Base-by-base conservation (phyloP, 2,329 filamentous ascomycete genomes). In the Thelonectria olida region DNA sequence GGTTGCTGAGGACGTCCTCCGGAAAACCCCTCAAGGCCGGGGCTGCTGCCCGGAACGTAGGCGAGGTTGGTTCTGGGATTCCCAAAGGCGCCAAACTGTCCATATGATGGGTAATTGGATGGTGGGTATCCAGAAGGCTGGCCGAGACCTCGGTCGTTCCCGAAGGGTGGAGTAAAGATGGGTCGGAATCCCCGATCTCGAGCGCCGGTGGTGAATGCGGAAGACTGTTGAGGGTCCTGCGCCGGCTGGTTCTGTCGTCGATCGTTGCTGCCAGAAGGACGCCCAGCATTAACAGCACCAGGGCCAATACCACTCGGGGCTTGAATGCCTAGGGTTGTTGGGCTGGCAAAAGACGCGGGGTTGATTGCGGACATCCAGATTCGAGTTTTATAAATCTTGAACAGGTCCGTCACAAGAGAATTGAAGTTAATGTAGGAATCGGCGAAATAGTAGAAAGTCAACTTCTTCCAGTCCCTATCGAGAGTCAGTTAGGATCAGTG, bases 291-390 rank as follows among this genome's bases (percentile, higher is more conserved):
- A n/a, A 92, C 84, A 22, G 88, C 87, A 22, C 88, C 89, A 8
- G 88, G 87, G 0, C 88, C 87, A 68, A 91, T 84, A 25, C 86
- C 86, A 64, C 88, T 89, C 2, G 90, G 88, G 2, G 89, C 88
- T 74, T 90, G 89, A 20, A 93, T 81, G 23, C 90, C 90, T 49
- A 92, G 82, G 3, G 88, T 88, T 17, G 88, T 88, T 17, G 92
- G 91, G 64, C 89, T 94, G 22, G 92, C 92, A 76, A 98, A 97
- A 0, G 95, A 97, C 5, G 95, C 96, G 7, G 96, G 96, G 75
- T 99, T 99, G 77, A 99, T 97, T 4, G 96, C 96, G 5, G 95
- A 98, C 92, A 99, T 97, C 96, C 96, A 99, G 72, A 99, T 99
- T 70, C 96, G 89, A 20, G 95, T 97, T 82, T 99, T 99, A 85